Percentiles rank a stretch among this genome's conserved stretches.
Evolutionary conservation across 352 stramenopile genomes (phyloP).

Genomic region (Phytophthora ohioensis): DNA sequence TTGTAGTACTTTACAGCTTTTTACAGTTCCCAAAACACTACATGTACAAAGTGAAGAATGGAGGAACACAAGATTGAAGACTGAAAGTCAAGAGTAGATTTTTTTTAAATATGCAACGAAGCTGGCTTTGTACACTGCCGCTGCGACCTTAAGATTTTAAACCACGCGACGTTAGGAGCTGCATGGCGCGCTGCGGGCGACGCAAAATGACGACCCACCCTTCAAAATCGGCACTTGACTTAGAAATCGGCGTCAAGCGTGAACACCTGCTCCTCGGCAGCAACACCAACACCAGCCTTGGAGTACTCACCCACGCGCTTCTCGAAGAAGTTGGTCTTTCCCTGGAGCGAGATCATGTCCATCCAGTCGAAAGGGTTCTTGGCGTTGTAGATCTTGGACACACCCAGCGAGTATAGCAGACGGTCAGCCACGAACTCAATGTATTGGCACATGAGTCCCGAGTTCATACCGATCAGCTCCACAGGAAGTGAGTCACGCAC

Average conservation of each 20-base stretch:
- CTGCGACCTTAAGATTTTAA: conserved; percentile 34
- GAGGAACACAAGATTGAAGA: not conserved
- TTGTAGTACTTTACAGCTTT: no score
- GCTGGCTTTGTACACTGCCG: conserved; percentile 39
- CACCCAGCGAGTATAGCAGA: conserved; percentile 93
- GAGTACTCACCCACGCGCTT: conserved; percentile 99
- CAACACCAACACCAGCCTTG: conserved; percentile 96
- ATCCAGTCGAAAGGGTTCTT: conserved; percentile 99
- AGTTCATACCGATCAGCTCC: conserved; percentile 99
- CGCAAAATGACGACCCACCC: not conserved
- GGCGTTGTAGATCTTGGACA: conserved; percentile 93
- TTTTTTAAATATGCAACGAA: conserved; percentile 55
- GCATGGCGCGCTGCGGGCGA: conserved; percentile 27
- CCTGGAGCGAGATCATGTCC: conserved; percentile 99
- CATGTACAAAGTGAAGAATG: not conserved
- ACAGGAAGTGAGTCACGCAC: conserved; percentile 97
- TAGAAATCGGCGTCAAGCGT: conserved; percentile 96
- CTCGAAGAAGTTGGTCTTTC: conserved; percentile 99
- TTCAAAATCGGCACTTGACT: conserved; percentile 20
- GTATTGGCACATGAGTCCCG: conserved; percentile 97
- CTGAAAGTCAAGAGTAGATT: conserved; percentile 25
- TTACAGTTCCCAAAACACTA: no score
- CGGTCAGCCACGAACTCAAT: conserved; percentile 99
- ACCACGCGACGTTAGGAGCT: conserved; percentile 30
- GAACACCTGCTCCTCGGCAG: conserved; percentile 91